Conservation (phyloP, 306 rosid species). For the Echinosophora koreensis region DNA sequence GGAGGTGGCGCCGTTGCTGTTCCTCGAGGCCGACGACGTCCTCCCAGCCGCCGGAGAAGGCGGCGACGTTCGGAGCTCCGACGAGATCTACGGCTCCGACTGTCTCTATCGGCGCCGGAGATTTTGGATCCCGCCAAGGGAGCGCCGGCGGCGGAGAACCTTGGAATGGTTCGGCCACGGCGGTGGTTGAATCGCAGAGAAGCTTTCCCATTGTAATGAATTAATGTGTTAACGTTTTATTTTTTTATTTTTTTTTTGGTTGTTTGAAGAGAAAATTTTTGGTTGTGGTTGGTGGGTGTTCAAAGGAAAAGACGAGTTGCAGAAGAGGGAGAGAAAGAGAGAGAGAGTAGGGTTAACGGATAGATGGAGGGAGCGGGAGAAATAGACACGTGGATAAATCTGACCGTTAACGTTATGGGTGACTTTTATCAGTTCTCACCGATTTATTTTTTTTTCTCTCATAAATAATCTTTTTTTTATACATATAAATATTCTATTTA, state of each 20-base stretch:
- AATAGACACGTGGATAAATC: slow-evolving; percentile 77
- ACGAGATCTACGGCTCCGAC: slow-evolving; percentile 72
- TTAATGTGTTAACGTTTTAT: slow-evolving; percentile 28
- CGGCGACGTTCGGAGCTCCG: slow-evolving; percentile 41
- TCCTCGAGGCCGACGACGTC: slow-evolving; percentile 88
- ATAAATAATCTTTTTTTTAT: too few species aligned
- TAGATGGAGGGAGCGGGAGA: slow-evolving; percentile 67
- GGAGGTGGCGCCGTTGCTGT: slow-evolving; percentile 83
- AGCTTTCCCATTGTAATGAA: slow-evolving; percentile 80
- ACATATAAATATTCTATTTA: too few species aligned
- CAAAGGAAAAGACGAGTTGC: slow-evolving; percentile 68
- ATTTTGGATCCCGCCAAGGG: slow-evolving; percentile 73
- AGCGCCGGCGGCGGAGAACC: slow-evolving; percentile 62
- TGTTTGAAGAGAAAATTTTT: slow-evolving; percentile 18
- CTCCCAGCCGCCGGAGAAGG: slow-evolving; percentile 68
- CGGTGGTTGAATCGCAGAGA: slow-evolving; percentile 82
- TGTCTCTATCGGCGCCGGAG: slow-evolving; percentile 54
- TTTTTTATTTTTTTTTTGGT: background rate
- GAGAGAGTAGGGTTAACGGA: slow-evolving; percentile 77
- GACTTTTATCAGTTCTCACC: slow-evolving; percentile 41
- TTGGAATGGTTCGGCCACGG: slow-evolving; percentile 83
- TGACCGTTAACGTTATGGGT: slow-evolving; percentile 36
- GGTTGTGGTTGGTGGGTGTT: slow-evolving; percentile 36
- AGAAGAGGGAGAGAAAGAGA: slow-evolving; percentile 48
- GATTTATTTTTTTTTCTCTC: background rate